A percentile compares a stretch with the other conserved stretches of the same genome.
Evolutionary conservation across 305 asterid genomes (phyloP).

Genomic region (Plantago lanceolata): DNA sequence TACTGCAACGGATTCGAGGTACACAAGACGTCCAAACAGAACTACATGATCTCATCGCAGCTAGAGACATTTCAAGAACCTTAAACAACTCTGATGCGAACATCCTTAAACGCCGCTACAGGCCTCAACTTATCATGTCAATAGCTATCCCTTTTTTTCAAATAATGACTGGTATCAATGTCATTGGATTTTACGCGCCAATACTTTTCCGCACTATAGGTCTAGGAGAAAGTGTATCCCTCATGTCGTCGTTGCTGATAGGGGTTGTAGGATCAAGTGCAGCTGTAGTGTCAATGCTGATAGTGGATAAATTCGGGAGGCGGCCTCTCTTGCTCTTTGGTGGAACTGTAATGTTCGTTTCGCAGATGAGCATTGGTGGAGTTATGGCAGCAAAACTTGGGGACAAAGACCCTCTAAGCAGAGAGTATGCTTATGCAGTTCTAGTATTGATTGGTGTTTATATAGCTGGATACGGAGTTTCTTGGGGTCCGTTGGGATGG

Average conservation of each 20-base stretch:
- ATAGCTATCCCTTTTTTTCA: conserved; percentile 1
- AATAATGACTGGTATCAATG: conserved; percentile 3
- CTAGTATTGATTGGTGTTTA: conserved; percentile 3
- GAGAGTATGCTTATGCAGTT: conserved; percentile 2
- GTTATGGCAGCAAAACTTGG: conserved; percentile 4
- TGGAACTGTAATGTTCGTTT: conserved; percentile 2
- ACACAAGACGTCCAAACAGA: conserved; percentile 1
- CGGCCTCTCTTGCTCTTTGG: neutral
- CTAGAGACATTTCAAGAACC: conserved; percentile 1
- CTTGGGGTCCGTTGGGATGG: conserved; percentile 5
- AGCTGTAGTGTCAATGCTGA: neutral
- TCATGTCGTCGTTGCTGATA: conserved; percentile 1
- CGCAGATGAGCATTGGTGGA: conserved; percentile 11
- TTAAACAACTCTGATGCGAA: neutral
- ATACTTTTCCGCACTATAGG: conserved; percentile 3
- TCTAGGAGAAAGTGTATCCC: conserved; percentile 4
- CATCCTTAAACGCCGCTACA: neutral
- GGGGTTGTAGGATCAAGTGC: conserved; percentile 1
- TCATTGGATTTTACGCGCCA: conserved; percentile 1
- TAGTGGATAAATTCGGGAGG: conserved; percentile 8
- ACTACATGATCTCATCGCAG: neutral
- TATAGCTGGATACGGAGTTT: neutral
- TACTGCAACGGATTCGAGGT: conserved; percentile 1
- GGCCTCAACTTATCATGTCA: conserved; percentile 8
- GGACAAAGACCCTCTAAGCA: neutral